A percentile compares a stretch with the other conserved stretches of the same genome.
Evolutionary conservation across 1,284 basidiomycete species (phyloP).

Genomic region (Cryptococcus maquisensis): DNA sequence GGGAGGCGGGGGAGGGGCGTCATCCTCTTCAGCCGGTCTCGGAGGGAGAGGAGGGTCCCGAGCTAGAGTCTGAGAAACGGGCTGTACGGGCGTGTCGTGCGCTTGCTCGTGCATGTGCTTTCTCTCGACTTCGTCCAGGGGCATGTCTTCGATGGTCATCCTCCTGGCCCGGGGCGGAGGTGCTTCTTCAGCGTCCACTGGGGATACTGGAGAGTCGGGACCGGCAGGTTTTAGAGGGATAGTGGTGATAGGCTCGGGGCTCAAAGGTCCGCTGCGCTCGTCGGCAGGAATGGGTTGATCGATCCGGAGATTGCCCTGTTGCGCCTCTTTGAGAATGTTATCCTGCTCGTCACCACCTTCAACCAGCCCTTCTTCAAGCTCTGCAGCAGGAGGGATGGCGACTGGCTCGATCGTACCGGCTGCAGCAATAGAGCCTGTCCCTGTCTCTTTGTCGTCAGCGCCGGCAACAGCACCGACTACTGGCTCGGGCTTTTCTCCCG

Average conservation of each 20-base stretch:
- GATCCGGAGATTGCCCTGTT: slow-evolving; percentile 15
- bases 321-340: slow-evolving; percentile 23
- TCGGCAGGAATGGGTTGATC: not conserved
- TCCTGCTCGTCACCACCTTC: slow-evolving; percentile 31
- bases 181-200: slow-evolving; percentile 8
- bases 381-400: slow-evolving; percentile 6
- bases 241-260: slow-evolving; percentile 16
- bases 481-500: slow-evolving; percentile 2
- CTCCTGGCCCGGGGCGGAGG: slow-evolving; percentile 15
- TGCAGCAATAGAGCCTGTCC: not conserved
- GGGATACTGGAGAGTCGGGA: slow-evolving; percentile 1
- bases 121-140: slow-evolving; percentile 35
- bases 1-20: slow-evolving; percentile 19
- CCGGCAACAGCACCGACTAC: slow-evolving; percentile 20
- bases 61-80: slow-evolving; percentile 1
- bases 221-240: slow-evolving; percentile 37
- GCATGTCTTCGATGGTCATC: slow-evolving; percentile 17
- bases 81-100: slow-evolving; percentile 7
- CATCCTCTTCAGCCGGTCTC: slow-evolving; percentile 15
- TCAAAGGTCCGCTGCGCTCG: not conserved
- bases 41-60: slow-evolving; percentile 17
- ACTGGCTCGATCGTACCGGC: slow-evolving; percentile 17
- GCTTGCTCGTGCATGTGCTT: slow-evolving; percentile 31
- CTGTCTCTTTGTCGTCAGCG: slow-evolving; percentile 6
- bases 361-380: slow-evolving; percentile 5